These are phyloP conservation scores for Penicillium decumbens DNA, from an alignment of 2,329 filamentous ascomycete genomes.

Conservation along the genomic window DNA sequence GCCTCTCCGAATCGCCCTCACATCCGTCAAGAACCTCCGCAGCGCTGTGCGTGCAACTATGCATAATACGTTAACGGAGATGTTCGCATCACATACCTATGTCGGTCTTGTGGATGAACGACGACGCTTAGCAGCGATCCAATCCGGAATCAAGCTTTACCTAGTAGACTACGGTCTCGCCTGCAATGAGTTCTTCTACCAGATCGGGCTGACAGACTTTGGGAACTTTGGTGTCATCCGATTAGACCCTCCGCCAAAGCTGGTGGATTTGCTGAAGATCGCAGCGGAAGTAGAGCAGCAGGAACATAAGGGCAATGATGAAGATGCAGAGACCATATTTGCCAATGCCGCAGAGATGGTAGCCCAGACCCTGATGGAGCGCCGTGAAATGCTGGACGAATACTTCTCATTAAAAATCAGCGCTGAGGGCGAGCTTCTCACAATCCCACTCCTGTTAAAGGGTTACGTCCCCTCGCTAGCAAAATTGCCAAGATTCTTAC, in stretches of 20 bases:
- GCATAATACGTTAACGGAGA: conserved; percentile 80
- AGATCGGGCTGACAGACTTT: conserved; percentile 90
- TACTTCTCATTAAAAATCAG: conserved; percentile 88
- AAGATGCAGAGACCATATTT: conserved; percentile 52
- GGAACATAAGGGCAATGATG: conserved; percentile 24
- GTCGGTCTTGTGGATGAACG: conserved; percentile 87
- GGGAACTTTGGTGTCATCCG: conserved; percentile 85
- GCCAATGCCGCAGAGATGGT: conserved; percentile 63
- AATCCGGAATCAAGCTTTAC: conserved; percentile 86
- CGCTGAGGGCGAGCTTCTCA: conserved; percentile 67
- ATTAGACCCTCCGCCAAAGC: conserved; percentile 68
- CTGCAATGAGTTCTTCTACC: conserved; percentile 89
- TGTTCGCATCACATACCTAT: conserved; percentile 84
- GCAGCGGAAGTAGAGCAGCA: conserved; percentile 67
- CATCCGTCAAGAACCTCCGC: conserved; percentile 81
- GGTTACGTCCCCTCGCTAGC: conserved; percentile 80
- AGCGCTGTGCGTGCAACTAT: conserved; percentile 73
- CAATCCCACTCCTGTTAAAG: conserved; percentile 79
- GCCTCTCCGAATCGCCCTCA: conserved; percentile 65
- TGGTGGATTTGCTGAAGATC: conserved; percentile 66
- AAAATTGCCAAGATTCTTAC: conserved; percentile 83
- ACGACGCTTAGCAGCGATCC: conserved; percentile 83
- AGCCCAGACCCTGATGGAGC: conserved; percentile 63
- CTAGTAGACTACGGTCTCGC: conserved; percentile 88
- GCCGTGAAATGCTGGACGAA: conserved; percentile 80